Base-by-base conservation (phyloP, 768 basidiomycete species). In the Boletus speciosus region DNA sequence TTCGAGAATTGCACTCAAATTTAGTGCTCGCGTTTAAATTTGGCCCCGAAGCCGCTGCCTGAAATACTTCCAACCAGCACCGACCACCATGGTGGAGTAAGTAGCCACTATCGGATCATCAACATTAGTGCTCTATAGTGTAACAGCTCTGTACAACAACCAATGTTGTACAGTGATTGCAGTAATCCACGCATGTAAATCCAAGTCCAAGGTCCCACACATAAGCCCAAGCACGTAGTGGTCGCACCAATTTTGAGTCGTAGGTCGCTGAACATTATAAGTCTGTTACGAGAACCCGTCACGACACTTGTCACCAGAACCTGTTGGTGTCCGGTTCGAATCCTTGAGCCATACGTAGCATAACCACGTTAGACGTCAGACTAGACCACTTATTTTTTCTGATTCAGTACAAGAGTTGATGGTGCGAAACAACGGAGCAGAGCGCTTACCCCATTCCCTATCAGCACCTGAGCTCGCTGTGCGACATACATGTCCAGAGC, bases 401-500 rank as follows among this genome's bases (percentile, higher is more conserved):
- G 31, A 39, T 42, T 67, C 23, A 60, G 55, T 35, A 37, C 21
- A 8, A 11, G 32, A 29, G 31, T 41, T 6, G 11, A 19, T 10
- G 11, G 8, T 31, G 4, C 0, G 2, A 36, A 49, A 21, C 1
- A 2, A 29, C 29, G 9, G 29, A 29, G n/a, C 5, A 34, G 7
- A 19, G 6, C 12, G 58, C 79, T 59, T 40, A 80, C 79, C 60
- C 81, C 82, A 47, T 82, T 82, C 1, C 81, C 82, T 35, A 83
- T 66, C 52, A 83, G 77, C 19, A 76, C 71, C 52, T 80, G 74
- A 11, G 81, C 78, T 44, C 71, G 66, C 51, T 74, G 66, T 21
- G 74, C 79, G 34, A 82, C 68, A 46, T 73, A 71, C 79, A 83
- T 82, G 59, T 82, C 81, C 49, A 81, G 51, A 40, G 72, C 74